Base-by-base conservation (phyloP, 1,284 basidiomycete species). In the Ustilago vetiveriae region DNA sequence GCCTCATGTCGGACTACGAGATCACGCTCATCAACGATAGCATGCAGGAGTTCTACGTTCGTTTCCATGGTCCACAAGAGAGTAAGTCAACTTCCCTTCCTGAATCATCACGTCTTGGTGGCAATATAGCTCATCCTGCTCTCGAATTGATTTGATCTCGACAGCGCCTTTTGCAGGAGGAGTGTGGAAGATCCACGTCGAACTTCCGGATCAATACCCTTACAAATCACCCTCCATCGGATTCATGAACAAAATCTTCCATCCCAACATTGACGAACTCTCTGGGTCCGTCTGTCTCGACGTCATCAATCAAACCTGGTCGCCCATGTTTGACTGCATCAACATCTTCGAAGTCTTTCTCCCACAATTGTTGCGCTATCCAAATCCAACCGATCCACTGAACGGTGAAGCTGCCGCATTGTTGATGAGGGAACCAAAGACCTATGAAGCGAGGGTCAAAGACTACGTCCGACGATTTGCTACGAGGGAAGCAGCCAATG, bases 241-340 rank as follows among this genome's bases (percentile, higher is more conserved):
- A 1, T 98, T 98, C 84, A 95, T 97, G 92, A 98, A 98, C 88
- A 97, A 97, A 89, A 98, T 98, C 82, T 98, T 97, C 83, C 95
- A 98, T 81, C 95, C 95, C 10, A 98, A 97, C 82, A 97, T 97
- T 78, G 94, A 97, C 83, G 94, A 97, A 83, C 84, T 94, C 91
- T 72, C 67, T 4, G 69, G 76, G 19, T 69, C 72, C 6, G 77
- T 75, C 33, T 77, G 76, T 21, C 65, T 78, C 27, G 79, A 82
- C 59, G 73, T 78, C 29, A 78, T 77, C 70, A 73, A 80, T 56
- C 74, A 75, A 32, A 75, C 70, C n/a, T 72, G 73, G 60, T 72
- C 71, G 30, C 71, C 73, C 33, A 72, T 75, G 68, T 70, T 67
- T 51, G 95, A 98, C 84, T 94, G 98, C 90, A 92, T 98, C 85